phyloP scores from a whole-genome alignment of 1,284 basidiomycete species.

The Ceratobasidium sp. region DNA sequence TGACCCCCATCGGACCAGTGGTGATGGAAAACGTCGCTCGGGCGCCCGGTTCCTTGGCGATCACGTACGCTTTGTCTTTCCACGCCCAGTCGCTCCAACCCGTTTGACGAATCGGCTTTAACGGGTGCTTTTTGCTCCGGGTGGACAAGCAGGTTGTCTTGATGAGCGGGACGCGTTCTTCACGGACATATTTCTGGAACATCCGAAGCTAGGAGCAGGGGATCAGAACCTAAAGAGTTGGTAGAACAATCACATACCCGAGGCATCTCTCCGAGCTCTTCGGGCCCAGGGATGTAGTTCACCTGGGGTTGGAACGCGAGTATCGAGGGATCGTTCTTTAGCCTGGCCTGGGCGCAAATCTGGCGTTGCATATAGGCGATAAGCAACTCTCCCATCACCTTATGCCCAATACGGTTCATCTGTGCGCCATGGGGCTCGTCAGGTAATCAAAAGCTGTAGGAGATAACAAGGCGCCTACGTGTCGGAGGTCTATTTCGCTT shows the following conservation, averaged over 20 bases:
- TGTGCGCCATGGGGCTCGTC: conserved; percentile 2
- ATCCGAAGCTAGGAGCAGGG: conserved; percentile 51
- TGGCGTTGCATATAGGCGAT: conserved; percentile 58
- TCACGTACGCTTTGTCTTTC: conserved; percentile 46
- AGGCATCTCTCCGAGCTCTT: conserved; percentile 53
- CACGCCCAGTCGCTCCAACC: conserved; percentile 45
- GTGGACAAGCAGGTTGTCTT: conserved; percentile 51
- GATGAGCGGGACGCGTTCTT: conserved; percentile 56
- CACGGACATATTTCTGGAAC: conserved; percentile 56
- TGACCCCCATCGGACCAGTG: conserved; percentile 50
- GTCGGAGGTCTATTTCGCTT: conserved; percentile 46
- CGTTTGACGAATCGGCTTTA: conserved; percentile 37
- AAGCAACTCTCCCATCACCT: conserved; percentile 55
- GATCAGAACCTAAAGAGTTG: conserved; percentile 48
- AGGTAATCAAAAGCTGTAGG: background rate
- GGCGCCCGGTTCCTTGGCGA: conserved; percentile 47
- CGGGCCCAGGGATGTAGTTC: conserved; percentile 53
- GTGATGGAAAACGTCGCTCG: conserved; percentile 47
- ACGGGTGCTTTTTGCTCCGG: conserved; percentile 48
- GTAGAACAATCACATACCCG: conserved; percentile 56
- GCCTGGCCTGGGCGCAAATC: conserved; percentile 54
- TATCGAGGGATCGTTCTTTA: conserved; percentile 53
- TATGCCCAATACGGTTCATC: conserved; percentile 48
- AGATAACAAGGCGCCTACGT: conserved; percentile 42
- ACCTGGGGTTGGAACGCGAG: conserved; percentile 45